phyloP scores from a whole-genome alignment of 2,329 filamentous ascomycete genomes.

The Grosmannia penicillata region DNA sequence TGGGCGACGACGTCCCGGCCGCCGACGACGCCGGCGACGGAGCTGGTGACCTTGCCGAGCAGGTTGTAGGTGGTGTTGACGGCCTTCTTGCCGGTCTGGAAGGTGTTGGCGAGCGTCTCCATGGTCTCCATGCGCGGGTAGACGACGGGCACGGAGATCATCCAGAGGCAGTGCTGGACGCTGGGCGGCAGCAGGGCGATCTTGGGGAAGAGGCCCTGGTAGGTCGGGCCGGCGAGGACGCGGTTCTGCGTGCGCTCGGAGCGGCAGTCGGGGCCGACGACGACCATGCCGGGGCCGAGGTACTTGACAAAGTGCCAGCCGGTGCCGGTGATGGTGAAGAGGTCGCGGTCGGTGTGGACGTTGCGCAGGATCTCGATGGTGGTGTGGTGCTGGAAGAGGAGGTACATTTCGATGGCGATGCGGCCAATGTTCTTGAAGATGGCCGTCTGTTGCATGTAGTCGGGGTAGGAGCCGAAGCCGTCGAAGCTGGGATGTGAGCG shows the following conservation, averaged over 20 bases:
- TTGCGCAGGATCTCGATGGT: conserved; percentile 87
- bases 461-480: conserved; percentile 90
- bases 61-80: conserved; percentile 95
- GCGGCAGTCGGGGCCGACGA: conserved; percentile 80
- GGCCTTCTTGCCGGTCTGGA: conserved; percentile 90
- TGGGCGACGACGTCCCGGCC: conserved; percentile 86
- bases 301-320: conserved; percentile 99
- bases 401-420: conserved; percentile 92
- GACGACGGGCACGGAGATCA: conserved; percentile 78
- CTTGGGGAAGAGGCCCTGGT: conserved; percentile 94
- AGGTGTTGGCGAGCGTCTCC: conserved; percentile 79
- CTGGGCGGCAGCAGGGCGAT: conserved; percentile 78
- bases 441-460: conserved; percentile 95
- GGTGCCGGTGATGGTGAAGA: conserved; percentile 93
- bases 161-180: conserved; percentile 94
- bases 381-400: conserved; percentile 96
- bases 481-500: too few relatives aligned
- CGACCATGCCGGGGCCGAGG: conserved; percentile 77
- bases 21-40: conserved; percentile 86
- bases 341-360: conserved; percentile 71
- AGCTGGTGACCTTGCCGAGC: conserved; percentile 86
- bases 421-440: conserved; percentile 98
- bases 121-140: conserved; percentile 87
- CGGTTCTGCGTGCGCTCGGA: conserved; percentile 83
- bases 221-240: conserved; percentile 90